Conservation (phyloP, 2,329 filamentous ascomycete genomes). For the Arachnomyces sp. region DNA sequence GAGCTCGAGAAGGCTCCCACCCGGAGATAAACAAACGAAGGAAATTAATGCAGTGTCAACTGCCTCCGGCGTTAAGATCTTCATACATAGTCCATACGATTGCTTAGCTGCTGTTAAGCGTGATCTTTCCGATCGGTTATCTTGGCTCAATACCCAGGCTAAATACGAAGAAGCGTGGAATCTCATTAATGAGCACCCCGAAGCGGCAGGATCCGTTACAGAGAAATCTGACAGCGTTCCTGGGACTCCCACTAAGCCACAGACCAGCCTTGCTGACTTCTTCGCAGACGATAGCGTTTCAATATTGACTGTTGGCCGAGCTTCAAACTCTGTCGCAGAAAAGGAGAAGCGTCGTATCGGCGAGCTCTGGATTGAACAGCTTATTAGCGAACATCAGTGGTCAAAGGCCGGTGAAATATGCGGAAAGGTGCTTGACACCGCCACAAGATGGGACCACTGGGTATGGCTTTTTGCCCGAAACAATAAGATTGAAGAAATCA, state of each 20-base stretch:
- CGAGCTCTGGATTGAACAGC: conserved; percentile 84
- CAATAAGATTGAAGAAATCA: conserved; percentile 82
- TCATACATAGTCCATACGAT: conserved; percentile 93
- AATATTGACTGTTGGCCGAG: conserved; percentile 51
- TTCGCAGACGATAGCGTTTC: conserved; percentile 62
- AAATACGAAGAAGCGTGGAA: conserved; percentile 83
- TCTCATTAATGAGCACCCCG: conserved; percentile 78
- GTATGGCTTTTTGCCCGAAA: conserved; percentile 84
- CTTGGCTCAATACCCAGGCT: conserved; percentile 74
- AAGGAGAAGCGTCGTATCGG: conserved; percentile 87
- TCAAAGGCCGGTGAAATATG: conserved; percentile 67
- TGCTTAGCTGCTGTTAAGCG: conserved; percentile 87
- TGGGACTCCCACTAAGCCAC: conserved; percentile 25
- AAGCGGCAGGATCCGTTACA: conserved; percentile 43
- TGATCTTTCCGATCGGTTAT: conserved; percentile 74
- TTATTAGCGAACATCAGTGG: conserved; percentile 71
- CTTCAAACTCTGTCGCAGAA: conserved; percentile 59
- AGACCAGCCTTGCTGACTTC: conserved; percentile 53
- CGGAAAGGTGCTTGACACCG: conserved; percentile 70
- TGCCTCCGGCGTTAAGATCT: conserved; percentile 65
- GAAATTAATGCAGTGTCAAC: conserved; percentile 42
- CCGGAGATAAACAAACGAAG: conserved; percentile 28
- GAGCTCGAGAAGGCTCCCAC: conserved; percentile 46
- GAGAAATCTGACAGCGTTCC: conserved; percentile 22
- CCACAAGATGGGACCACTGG: conserved; percentile 89